Evolutionary conservation across 306 rosid species (phyloP).

Genomic region (Prunus mume): DNA sequence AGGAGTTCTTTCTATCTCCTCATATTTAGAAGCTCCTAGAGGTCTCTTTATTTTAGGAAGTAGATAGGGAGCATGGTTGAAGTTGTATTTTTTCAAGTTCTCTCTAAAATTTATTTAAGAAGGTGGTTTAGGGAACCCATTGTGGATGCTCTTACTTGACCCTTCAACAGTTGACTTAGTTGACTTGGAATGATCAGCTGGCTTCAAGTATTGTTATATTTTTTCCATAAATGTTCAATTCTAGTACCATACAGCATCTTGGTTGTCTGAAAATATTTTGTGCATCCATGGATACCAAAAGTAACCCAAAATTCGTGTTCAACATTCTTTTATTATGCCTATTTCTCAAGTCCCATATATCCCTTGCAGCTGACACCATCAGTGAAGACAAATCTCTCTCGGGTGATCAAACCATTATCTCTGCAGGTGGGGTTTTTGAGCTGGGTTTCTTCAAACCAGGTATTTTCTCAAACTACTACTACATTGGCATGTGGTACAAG

Average conservation of each 20-base stretch:
- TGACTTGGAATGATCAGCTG: too few relatives aligned
- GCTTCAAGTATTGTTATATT: too few relatives aligned
- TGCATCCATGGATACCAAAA: slow-evolving; percentile 27
- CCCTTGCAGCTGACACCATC: slow-evolving; percentile 41
- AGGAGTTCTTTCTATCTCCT: too few relatives aligned
- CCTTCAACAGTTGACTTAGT: too few relatives aligned
- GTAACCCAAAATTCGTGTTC: slow-evolving; percentile 14
- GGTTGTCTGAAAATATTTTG: background rate
- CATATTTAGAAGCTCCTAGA: too few relatives aligned
- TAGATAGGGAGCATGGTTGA: too few relatives aligned
- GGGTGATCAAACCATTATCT: slow-evolving; percentile 50
- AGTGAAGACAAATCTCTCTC: slow-evolving; percentile 40
- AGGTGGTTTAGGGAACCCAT: too few relatives aligned
- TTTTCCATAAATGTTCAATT: too few relatives aligned
- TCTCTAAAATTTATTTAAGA: too few relatives aligned
- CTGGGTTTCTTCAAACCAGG: slow-evolving; percentile 59
- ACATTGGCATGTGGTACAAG: slow-evolving; percentile 63
- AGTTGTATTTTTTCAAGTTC: too few relatives aligned
- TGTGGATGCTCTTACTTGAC: too few relatives aligned
- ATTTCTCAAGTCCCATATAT: slow-evolving; percentile 6
- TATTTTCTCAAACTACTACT: slow-evolving; percentile 47
- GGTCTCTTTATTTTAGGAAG: too few relatives aligned
- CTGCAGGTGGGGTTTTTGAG: slow-evolving; percentile 32
- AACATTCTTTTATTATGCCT: slow-evolving; percentile 26
- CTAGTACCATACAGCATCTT: background rate